Base-by-base conservation (phyloP, 345 rosid species). In the Erysimum cheiranthoides region DNA sequence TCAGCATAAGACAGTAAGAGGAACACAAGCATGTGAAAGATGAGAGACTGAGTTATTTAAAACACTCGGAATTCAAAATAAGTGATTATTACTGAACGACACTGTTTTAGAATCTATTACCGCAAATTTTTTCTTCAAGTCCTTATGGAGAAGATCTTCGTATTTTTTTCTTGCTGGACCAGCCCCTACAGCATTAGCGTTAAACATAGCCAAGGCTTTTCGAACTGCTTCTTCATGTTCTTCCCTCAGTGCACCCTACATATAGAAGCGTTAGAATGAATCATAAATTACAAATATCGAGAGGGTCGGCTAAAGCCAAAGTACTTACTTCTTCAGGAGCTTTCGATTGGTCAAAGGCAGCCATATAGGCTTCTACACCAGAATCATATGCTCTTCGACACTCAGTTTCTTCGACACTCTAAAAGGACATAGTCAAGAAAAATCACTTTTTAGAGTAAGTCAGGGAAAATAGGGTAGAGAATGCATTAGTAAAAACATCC, bases 341-440 rank as follows among this genome's bases (percentile, higher is more conserved):
- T 80, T 86, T 88, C 63, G 90, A 84, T 30, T 85, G 85, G 75
- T 93, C 90, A 83, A 91, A 90, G 62, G 81, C 67, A 36, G 91
- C 75, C 89, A 76, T 86, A 79, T 89, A 96, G 49, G 77, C 64
- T 76, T 89, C 97, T 0, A 89, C 65, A 43, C 96, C 99, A 80
- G 82, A 82, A 63, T 96, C 99, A 85, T 84, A 86, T 46, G 99
- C 98, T 78, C 84, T 86, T 54, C 92, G 91, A 75, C 99, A 96
- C 75, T 96, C 99, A 5, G 92, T 86, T 87, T 96, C 99, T 86
- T 96, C 99, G 27, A 96, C 99, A 83, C 96, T 93, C 99, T 96
- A 79, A 60, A 85, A 65, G 34, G 67, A 28, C 34, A 73, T 66
- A 32, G 49, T 43, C 51, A 58, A 66, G 49, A 49, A 21, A 38